These are phyloP conservation scores for Penicillium sp. DNA, from an alignment of 2,329 filamentous ascomycete species.

Conservation along the genomic window DNA sequence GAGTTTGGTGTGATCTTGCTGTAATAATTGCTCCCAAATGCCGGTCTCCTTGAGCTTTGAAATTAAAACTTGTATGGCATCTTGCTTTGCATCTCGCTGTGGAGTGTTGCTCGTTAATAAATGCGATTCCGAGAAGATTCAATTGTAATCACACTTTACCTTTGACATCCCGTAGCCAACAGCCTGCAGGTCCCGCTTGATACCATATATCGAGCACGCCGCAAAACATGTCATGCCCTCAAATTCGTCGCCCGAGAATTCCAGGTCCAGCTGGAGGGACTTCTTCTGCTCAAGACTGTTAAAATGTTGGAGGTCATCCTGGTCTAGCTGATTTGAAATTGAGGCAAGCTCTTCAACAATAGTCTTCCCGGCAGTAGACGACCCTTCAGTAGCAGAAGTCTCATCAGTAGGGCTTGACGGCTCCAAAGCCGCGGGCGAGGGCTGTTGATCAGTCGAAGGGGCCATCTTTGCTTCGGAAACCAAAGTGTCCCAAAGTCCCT, in stretches of 20 bases:
- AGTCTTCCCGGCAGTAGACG: background rate
- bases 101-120: background rate
- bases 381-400: background rate
- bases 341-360: background rate
- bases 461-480: background rate
- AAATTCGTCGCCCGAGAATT: slow-evolving; percentile 4
- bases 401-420: background rate
- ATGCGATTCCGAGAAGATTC: background rate
- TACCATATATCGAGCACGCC: background rate
- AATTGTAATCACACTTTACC: background rate
- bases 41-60: background rate
- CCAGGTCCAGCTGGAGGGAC: background rate
- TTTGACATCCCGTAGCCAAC: background rate
- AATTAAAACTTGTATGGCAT: slow-evolving; percentile 6
- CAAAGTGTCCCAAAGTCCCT: slow-evolving; percentile 1
- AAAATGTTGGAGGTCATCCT: background rate
- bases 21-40: slow-evolving; percentile 5
- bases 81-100: slow-evolving; percentile 8
- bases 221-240: slow-evolving; percentile 2
- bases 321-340: background rate
- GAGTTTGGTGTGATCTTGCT: background rate
- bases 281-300: background rate
- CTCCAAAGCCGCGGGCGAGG: background rate
- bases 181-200: background rate
- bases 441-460: background rate